Evolutionary conservation across 2,329 filamentous ascomycete species (phyloP).

Genomic region (Myriosclerotinia curreyana): DNA sequence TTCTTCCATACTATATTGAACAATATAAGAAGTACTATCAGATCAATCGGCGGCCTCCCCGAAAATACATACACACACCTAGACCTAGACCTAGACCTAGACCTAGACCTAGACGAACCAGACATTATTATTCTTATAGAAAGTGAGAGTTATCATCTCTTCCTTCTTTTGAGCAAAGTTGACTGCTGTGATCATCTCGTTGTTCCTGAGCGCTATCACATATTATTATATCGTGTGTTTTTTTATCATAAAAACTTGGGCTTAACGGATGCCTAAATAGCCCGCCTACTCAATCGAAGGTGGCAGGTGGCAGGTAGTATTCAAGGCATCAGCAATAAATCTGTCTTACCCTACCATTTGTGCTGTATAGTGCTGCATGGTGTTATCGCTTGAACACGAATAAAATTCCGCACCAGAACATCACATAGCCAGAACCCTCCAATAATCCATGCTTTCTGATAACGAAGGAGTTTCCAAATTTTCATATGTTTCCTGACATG

Average conservation of each 20-base stretch:
- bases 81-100: not conserved
- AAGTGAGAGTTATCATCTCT: not conserved
- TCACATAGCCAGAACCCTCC: not conserved
- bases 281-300: not conserved
- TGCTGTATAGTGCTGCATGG: not conserved
- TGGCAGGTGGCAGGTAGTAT: slow-evolving; percentile 7
- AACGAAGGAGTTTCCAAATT: not conserved
- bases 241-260: not conserved
- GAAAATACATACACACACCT: not conserved
- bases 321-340: slow-evolving; percentile 20
- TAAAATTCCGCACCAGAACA: not conserved
- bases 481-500: not conserved
- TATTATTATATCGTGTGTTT: not conserved
- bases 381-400: not conserved
- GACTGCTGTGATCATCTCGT: not conserved
- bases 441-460: slow-evolving; percentile 8
- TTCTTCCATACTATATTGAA: not conserved
- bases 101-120: not conserved
- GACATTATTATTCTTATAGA: too few species aligned
- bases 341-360: not conserved
- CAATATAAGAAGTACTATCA: not conserved
- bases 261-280: slow-evolving; percentile 16
- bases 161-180: not conserved
- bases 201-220: not conserved
- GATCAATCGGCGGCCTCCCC: slow-evolving; percentile 5